Evolutionary conservation across 192 early-diverging fungal species (phyloP).

Genomic region (Phycomyces nitens): DNA sequence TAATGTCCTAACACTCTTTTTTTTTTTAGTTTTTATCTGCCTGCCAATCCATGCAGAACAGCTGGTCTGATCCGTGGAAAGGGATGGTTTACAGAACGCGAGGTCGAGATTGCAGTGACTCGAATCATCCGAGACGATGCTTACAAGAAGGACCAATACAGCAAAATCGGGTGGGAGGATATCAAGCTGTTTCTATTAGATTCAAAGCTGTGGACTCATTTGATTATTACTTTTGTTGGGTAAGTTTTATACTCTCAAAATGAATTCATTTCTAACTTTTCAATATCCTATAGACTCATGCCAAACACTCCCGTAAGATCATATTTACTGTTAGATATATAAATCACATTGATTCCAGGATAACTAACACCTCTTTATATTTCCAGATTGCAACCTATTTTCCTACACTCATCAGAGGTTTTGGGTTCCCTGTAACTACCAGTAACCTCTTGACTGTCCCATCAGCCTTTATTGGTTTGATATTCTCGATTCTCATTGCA

Average conservation of each 20-base stretch:
- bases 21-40: constrained; percentile 44
- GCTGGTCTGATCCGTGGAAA: constrained; percentile 32
- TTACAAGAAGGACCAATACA: constrained; percentile 38
- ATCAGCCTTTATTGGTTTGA: constrained; percentile 9
- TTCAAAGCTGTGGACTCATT: constrained; percentile 24
- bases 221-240: constrained; percentile 21
- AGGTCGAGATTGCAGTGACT: constrained; percentile 54
- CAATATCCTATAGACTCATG: constrained; percentile 12
- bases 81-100: constrained; percentile 47
- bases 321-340: too few species aligned
- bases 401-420: constrained; percentile 17
- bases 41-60: constrained; percentile 38
- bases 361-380: too few species aligned
- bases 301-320: constrained; percentile 1
- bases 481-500: constrained; percentile 12
- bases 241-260: not conserved
- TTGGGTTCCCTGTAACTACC: constrained; percentile 18
- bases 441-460: constrained; percentile 22
- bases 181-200: constrained; percentile 7
- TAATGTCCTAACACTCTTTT: not conserved
- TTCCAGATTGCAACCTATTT: constrained; percentile 7
- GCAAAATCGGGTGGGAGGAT: constrained; percentile 11
- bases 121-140: constrained; percentile 58
- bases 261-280: not conserved
- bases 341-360: too few species aligned